These are phyloP conservation scores for Cercospora zeae-maydis DNA, from an alignment of 2,329 filamentous ascomycete genomes.

Conservation along the genomic window DNA sequence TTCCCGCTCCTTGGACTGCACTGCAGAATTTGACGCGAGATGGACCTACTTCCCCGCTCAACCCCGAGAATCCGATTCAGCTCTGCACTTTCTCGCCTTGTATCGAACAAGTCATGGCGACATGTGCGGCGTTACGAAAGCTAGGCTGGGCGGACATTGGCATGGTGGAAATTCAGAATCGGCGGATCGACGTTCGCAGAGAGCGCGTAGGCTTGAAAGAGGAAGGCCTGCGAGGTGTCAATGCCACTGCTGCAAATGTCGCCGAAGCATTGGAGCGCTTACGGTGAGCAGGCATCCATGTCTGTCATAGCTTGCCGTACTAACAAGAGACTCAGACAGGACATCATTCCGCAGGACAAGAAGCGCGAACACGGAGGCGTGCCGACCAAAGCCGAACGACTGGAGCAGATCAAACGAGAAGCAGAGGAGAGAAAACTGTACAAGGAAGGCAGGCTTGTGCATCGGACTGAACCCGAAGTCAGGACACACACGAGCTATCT, in stretches of 20 bases:
- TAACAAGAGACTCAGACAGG: conserved; percentile 7
- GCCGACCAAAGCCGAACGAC: conserved; percentile 29
- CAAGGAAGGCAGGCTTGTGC: conserved; percentile 72
- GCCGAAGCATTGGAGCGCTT: conserved; percentile 73
- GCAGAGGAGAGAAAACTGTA: conserved; percentile 55
- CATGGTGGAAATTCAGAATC: conserved; percentile 85
- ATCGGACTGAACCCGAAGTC: conserved; percentile 79
- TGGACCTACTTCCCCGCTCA: conserved; percentile 53
- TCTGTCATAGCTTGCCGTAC: not conserved
- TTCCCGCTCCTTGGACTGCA: conserved; percentile 78
- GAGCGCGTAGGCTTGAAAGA: conserved; percentile 72
- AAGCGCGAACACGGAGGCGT: conserved; percentile 24
- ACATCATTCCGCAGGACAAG: conserved; percentile 10
- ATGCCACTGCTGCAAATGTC: conserved; percentile 68
- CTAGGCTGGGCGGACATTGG: conserved; percentile 87
- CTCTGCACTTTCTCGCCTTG: conserved; percentile 96
- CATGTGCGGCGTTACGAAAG: conserved; percentile 73
- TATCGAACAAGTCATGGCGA: conserved; percentile 90
- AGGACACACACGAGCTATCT: conserved; percentile 98
- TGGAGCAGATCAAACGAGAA: conserved; percentile 37
- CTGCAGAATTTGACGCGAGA: conserved; percentile 67
- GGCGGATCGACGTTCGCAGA: conserved; percentile 73
- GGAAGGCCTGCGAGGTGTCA: conserved; percentile 65
- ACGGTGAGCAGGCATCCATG: conserved; percentile 63
- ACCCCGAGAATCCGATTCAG: conserved; percentile 67